Evolutionary conservation across 352 stramenopile species (phyloP), one percentile per base, ranked within the genome.

Genomic region (Peronospora farinosa): DNA sequence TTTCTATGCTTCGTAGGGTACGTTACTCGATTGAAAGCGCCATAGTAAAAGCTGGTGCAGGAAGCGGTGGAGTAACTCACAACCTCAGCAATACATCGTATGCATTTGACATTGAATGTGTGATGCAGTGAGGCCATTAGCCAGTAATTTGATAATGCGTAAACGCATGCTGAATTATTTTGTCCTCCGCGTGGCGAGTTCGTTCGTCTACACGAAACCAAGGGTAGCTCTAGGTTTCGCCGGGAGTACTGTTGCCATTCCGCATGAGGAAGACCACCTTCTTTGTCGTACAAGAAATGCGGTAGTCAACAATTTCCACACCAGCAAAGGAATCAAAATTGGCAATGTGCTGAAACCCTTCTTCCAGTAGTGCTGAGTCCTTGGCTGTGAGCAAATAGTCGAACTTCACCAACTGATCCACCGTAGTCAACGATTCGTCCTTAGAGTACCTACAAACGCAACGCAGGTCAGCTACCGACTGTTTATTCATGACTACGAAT

Each of bases 301-400:
- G 68, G 15, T 75, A 37, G 13, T 54, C 38, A 40, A 50, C 57
- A 23, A 72, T 40, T 10, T 63, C 33, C 2, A 88, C 62, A 31
- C 59, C 54, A 9, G 74, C 54, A 40, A 90, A 88, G 8, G 51
- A 57, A n/a, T 70, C 45, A 40, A 90, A 74, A 3, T 51, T 40
- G 11, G 59, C 56, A 7, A 90, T 39, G 38, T 82, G 57, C 40
- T 74, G 55, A 44, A 90, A 90, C 16, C 69, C 23, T 0, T 60
- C 32, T 25, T 60, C 40, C 12, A 90, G 42, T 19, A 44, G 30
- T 5, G 49, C 54, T 0, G 77, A 67, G 3, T 67, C 47, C 19
- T 67, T 70, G 0, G 59, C 69, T 13, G 79, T 88, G 28, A 92
- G 49, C 27, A 92, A 13, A 36, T 78, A 89, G 47, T 92, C 75